Conservation (phyloP, 306 rosid genomes). For the Luffa acutangula region DNA sequence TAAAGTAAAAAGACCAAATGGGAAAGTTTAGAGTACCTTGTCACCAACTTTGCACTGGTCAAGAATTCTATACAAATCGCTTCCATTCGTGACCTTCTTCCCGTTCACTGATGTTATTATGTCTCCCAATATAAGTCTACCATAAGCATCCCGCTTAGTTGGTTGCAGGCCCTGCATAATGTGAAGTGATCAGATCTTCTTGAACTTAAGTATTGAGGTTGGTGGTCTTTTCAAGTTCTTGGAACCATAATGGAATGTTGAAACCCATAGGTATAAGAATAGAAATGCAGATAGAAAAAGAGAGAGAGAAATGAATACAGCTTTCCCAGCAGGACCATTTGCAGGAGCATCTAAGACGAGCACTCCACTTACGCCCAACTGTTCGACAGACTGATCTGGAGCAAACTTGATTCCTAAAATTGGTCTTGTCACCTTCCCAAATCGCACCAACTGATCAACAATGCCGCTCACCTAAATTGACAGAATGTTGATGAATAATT, state of each 20-base stretch:
- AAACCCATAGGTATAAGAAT: background rate
- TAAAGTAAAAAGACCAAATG: background rate
- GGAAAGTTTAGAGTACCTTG: conserved; percentile 35
- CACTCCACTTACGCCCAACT: conserved; percentile 90
- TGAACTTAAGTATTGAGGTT: background rate
- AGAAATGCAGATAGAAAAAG: background rate
- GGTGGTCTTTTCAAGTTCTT: background rate
- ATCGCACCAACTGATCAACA: conserved; percentile 90
- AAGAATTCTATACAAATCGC: conserved; percentile 94
- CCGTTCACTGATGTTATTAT: conserved; percentile 89
- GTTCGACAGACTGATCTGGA: conserved; percentile 98
- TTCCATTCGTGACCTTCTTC: conserved; percentile 68
- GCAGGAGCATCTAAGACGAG: conserved; percentile 92
- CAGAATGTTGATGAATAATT: conserved; percentile 7
- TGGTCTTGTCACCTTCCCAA: conserved; percentile 98
- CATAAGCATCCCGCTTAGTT: conserved; percentile 88
- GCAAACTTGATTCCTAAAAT: conserved; percentile 96
- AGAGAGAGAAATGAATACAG: conserved; percentile 28
- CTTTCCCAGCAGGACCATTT: conserved; percentile 96
- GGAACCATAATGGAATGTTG: background rate
- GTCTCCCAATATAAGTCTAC: conserved; percentile 93
- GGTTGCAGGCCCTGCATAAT: conserved; percentile 64
- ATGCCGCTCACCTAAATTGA: conserved; percentile 69
- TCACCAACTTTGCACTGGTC: conserved; percentile 98
- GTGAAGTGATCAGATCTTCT: conserved; percentile 5